Percentiles rank a stretch among this genome's conserved stretches.
phyloP scores from a whole-genome alignment of 2,329 filamentous ascomycete species.

The Colletotrichum tabaci region DNA sequence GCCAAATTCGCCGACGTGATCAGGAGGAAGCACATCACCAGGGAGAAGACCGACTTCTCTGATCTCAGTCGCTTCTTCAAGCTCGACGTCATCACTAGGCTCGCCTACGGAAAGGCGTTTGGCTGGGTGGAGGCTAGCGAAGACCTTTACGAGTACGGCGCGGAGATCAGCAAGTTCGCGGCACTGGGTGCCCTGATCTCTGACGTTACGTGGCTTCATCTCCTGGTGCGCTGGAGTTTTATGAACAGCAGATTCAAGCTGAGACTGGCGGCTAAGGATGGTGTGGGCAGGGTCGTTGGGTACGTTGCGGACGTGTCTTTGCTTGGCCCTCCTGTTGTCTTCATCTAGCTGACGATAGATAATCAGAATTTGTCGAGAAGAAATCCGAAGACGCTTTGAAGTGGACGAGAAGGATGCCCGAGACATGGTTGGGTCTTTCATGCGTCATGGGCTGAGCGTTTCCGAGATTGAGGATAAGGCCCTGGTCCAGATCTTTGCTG shows the following conservation, averaged over 20 bases:
- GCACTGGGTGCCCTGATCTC: constrained; percentile 33
- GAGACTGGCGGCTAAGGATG: constrained; percentile 5
- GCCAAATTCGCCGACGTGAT: constrained; percentile 7
- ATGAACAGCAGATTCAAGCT: neutral
- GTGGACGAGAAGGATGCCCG: constrained; percentile 8
- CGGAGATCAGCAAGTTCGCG: neutral
- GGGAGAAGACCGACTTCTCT: constrained; percentile 53
- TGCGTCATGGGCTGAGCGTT: constrained; percentile 55
- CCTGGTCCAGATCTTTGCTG: constrained; percentile 46
- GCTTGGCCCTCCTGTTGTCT: constrained; percentile 1
- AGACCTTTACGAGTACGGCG: constrained; percentile 57
- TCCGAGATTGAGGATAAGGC: constrained; percentile 50
- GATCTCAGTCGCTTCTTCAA: constrained; percentile 61
- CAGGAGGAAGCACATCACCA: constrained; percentile 21
- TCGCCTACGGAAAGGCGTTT: constrained; percentile 63
- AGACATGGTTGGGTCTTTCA: constrained; percentile 51
- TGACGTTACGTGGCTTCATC: constrained; percentile 9
- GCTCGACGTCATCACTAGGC: constrained; percentile 63
- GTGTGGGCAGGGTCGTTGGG: constrained; percentile 28
- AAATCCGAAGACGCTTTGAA: constrained; percentile 11
- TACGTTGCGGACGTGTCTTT: constrained; percentile 18
- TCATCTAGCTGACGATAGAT: neutral
- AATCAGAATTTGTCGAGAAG: constrained; percentile 1
- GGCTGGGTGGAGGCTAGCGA: constrained; percentile 58
- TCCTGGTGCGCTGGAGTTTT: neutral